Evolutionary conservation across 2,329 filamentous ascomycete species (phyloP), one percentile per base, ranked within the genome.

Genomic region (Exserohilum turcica): DNA sequence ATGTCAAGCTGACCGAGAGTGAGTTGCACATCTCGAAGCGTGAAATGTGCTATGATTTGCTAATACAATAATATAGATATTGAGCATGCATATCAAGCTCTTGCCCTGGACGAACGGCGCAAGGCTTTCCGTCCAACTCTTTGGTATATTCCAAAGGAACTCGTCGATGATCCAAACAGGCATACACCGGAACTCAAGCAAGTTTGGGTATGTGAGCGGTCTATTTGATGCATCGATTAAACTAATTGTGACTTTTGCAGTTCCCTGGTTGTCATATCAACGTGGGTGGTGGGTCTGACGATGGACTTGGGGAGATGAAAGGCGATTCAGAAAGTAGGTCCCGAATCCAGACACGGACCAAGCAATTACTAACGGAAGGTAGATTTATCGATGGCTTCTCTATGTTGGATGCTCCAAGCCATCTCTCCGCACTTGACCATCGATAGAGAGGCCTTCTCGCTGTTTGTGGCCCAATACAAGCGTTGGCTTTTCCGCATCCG

Each of bases 321-420:
- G 70, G 64, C 6, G 71, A 74, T 40, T 57, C 67, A 27, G 71
- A 74, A 46, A 65, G 70, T 72, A 45, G 49, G 68, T 58, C 15
- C 32, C 9, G 8, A n/a, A 6, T 12, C n/a, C 19, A 18, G n/a
- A 35, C 1, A 12, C 10, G 12, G 3, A 24, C 2, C 3, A 28
- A 2, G 12, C 2, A 16, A 15, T 35, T 6, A 40, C 53, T 52
- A 44, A 59, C 27, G 5, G 10, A 9, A 13, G 4, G 7, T 35
- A 72, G 60, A 76, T 72, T 45, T 81, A 6, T 74, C 79, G 3
- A 78, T 79, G 6, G 79, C 83, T 7, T 76, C 78, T 0, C 70
- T 84, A 2, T 79, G 78, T 2, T 84, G 82, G 82, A 84, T 84
- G 82, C 78, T 84, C 16, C 76, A 79, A 45, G 80, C 81, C 54